Evolutionary conservation across 495 filamentous ascomycete species (phyloP), one percentile per base, ranked within the genome.

Genomic region (Durotheca rogersii): DNA sequence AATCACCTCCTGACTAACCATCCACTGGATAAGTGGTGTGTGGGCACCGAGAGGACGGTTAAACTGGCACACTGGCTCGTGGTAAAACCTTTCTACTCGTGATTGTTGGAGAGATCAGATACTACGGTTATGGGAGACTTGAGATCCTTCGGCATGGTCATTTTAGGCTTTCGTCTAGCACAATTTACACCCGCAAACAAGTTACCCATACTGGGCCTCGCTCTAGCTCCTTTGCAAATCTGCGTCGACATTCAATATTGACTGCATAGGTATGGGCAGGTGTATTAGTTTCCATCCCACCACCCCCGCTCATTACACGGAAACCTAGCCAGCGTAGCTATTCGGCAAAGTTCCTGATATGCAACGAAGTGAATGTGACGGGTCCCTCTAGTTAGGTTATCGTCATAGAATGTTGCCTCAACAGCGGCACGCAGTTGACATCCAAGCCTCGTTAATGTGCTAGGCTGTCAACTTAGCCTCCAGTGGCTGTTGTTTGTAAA

Each of bases 111-210:
- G 12, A 16, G 31, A 6, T 17, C 32, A n/a, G 25, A 43, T 25
- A 17, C 25, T 25, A 19, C 4, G 17, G 39, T 27, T 17, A 50
- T 5, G 49, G 44, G 49, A 49, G 31, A 23, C n/a, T 18, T 1
- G 36, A 19, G 29, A 3, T 17, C 20, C n/a, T 29, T 32, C 9
- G n/a, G 18, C 9, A 1, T 43, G 21, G 23, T 10, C 43, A 12
- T 42, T 34, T 58, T 46, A 53, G 31, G 30, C 50, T 53, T 50
- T 36, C 1, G 46, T 35, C 41, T 53, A 50, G 50, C 11, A 40
- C 45, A 34, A 50, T n/a, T 45, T 7, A 33, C 23, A 37, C 33
- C 10, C 21, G 42, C 10, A n/a, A n/a, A n/a, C n/a, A n/a, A n/a
- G n/a, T n/a, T n/a, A n/a, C n/a, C n/a, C n/a, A n/a, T n/a, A n/a